Evolutionary conservation across 202 grass and related monocot species (phyloP), one percentile per base, ranked within the genome.

Genomic region (Miscanthus sacchariflorus): DNA sequence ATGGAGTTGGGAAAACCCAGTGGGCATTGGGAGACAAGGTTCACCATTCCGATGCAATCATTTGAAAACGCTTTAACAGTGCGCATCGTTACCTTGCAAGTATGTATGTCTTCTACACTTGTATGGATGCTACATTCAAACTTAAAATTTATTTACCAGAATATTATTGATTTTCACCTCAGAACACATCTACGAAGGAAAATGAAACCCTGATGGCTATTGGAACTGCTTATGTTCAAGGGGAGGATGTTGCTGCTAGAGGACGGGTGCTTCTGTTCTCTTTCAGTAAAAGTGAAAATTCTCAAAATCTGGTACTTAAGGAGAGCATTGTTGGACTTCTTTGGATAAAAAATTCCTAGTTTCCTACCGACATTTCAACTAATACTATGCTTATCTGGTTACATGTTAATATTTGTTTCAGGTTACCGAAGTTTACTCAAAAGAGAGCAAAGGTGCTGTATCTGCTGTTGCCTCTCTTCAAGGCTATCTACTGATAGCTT

Each of bases 171-270:
- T 82, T 86, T 77, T 70, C 74, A 79, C 50, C 77, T 76, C 90
- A 98, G 96, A 98, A 96, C 89, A 96, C 83, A 75, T 93, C 85
- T n/a, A 95, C 89, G 54, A 95, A 90, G 85, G 94, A 98, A 91
- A 98, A 96, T 92, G 96, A 98, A 77, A 93, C 85, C 77, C 85
- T 98, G 64, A 93, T 98, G 92, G 90, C 85, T 12, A 81, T 98
- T 76, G 96, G 96, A 54, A 98, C 96, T 89, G 92, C 92, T 90
- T 98, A 91, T 96, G 91, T 96, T 77, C 96, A 95, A 92, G 96
- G 96, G 73, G 96, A 98, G 83, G 96, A 98, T 35, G 90, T 98
- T 85, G 92, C 94, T 90, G 90, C 93, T 80, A 87, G 94, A 86
- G 96, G 96, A 44, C 89, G 96, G 69, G 89, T 95, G 83, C 91